Conservation (phyloP, 2,329 filamentous ascomycete species). For the Sordariomycetes sp. region DNA sequence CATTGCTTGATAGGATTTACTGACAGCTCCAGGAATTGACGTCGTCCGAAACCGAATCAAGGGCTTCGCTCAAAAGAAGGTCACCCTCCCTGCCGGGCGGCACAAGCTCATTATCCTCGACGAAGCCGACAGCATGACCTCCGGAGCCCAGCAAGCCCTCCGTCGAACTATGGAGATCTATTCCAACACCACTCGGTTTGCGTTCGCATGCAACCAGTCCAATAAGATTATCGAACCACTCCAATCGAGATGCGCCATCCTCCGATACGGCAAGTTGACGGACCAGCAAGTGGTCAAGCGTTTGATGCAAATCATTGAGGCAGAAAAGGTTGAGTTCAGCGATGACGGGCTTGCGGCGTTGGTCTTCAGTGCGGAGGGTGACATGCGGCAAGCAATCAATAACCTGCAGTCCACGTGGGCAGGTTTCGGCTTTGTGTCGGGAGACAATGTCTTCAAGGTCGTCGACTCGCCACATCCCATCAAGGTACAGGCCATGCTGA, state of each 20-base stretch:
- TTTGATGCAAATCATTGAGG: slow-evolving; percentile 83
- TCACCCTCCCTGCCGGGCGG: slow-evolving; percentile 79
- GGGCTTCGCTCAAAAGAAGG: slow-evolving; percentile 97
- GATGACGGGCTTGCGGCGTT: slow-evolving; percentile 94
- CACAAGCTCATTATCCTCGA: slow-evolving; percentile 97
- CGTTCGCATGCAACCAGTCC: slow-evolving; percentile 96
- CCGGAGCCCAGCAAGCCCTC: slow-evolving; percentile 89
- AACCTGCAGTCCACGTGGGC: slow-evolving; percentile 90
- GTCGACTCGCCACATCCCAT: slow-evolving; percentile 96
- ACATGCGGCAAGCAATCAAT: slow-evolving; percentile 99
- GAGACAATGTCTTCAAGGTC: slow-evolving; percentile 96
- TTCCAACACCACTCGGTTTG: slow-evolving; percentile 90
- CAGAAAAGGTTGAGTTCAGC: slow-evolving; percentile 80
- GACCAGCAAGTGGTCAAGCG: slow-evolving; percentile 89
- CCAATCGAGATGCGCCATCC: slow-evolving; percentile 90
- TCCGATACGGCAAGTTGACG: slow-evolving; percentile 86
- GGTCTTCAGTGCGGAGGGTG: slow-evolving; percentile 93
- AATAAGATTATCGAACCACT: slow-evolving; percentile 99
- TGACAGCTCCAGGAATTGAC: slow-evolving; percentile 85
- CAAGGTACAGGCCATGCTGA: slow-evolving; percentile 98
- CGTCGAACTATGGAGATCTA: slow-evolving; percentile 98
- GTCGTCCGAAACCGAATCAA: slow-evolving; percentile 97
- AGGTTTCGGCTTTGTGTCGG: slow-evolving; percentile 93
- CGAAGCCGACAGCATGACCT: slow-evolving; percentile 97
- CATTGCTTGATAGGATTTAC: too few species aligned